Conservation (phyloP, 495 filamentous ascomycete genomes). For the Talaromyces ruber region DNA sequence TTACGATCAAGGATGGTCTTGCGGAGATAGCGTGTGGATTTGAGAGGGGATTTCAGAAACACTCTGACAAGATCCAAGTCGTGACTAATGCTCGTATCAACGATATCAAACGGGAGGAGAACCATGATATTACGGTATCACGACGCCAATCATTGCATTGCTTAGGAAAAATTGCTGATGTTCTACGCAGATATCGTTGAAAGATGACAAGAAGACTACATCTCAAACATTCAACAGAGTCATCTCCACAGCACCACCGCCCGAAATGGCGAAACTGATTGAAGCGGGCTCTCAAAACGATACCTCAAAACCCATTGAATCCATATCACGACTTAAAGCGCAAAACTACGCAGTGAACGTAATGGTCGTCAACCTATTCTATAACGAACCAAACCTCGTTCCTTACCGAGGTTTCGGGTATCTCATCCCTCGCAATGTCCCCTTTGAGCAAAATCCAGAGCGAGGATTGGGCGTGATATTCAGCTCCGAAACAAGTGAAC, state of each 20-base stretch:
- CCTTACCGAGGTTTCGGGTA: constrained; percentile 77
- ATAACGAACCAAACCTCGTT: constrained; percentile 51
- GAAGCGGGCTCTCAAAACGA: constrained; percentile 7
- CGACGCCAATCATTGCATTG: background rate
- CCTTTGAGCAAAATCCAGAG: constrained; percentile 69
- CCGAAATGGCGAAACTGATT: constrained; percentile 19
- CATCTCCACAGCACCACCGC: constrained; percentile 60
- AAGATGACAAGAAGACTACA: constrained; percentile 11
- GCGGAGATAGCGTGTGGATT: constrained; percentile 30
- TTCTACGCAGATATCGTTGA: constrained; percentile 10
- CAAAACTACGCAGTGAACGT: constrained; percentile 65
- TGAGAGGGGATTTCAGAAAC: constrained; percentile 29
- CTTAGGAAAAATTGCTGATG: background rate
- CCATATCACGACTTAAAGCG: constrained; percentile 29
- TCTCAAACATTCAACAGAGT: constrained; percentile 46
- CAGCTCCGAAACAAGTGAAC: constrained; percentile 58
- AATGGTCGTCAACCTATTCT: constrained; percentile 90
- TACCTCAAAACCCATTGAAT: constrained; percentile 10
- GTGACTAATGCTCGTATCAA: constrained; percentile 32
- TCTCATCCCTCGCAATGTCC: constrained; percentile 67
- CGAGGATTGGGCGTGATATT: constrained; percentile 84
- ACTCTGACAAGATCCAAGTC: constrained; percentile 43
- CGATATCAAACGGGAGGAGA: constrained; percentile 11
- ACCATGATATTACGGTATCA: constrained; percentile 16
- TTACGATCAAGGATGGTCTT: constrained; percentile 54